phyloP scores from a whole-genome alignment of 768 basidiomycete genomes.

The Cyclocybe aegerita region DNA sequence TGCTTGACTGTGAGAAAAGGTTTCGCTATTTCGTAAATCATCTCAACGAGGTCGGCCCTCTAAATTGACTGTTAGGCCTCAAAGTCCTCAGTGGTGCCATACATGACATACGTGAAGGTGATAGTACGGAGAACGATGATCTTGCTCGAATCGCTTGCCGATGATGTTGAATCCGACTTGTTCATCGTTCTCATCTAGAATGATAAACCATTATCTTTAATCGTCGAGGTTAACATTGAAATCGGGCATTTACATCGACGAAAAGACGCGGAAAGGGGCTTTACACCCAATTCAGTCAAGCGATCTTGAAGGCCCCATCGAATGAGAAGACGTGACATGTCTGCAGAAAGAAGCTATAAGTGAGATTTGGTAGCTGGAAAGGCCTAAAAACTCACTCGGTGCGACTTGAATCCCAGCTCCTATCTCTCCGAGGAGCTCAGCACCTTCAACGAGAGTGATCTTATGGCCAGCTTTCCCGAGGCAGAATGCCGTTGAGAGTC shows the following conservation, averaged over 20 bases:
- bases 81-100: slow-evolving; percentile 2
- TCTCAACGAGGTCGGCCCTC: slow-evolving; percentile 47
- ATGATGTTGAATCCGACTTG: slow-evolving; percentile 25
- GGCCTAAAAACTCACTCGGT: slow-evolving; percentile 16
- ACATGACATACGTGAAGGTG: slow-evolving; percentile 30
- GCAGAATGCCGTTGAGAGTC: slow-evolving; percentile 43
- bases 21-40: slow-evolving; percentile 34
- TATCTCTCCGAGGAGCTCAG: slow-evolving; percentile 37
- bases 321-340: slow-evolving; percentile 43
- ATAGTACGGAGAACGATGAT: slow-evolving; percentile 33
- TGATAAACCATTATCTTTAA: background rate
- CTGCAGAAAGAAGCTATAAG: slow-evolving; percentile 17
- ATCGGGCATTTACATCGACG: slow-evolving; percentile 35
- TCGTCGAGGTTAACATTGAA: background rate
- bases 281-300: slow-evolving; percentile 35
- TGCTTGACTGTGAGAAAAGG: slow-evolving; percentile 35
- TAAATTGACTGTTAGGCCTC: slow-evolving; percentile 21
- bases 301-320: slow-evolving; percentile 50
- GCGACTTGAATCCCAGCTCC: slow-evolving; percentile 53
- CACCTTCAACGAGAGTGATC: slow-evolving; percentile 47
- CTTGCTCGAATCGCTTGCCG: slow-evolving; percentile 25
- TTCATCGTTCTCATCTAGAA: slow-evolving; percentile 29
- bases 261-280: slow-evolving; percentile 37
- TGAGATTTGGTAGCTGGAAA: no score
- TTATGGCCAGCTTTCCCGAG: slow-evolving; percentile 47